A percentile compares a stretch with the other conserved stretches of the same genome.
Evolutionary conservation across 331 rosid species (phyloP).

Genomic region (Pyrus hybrid): DNA sequence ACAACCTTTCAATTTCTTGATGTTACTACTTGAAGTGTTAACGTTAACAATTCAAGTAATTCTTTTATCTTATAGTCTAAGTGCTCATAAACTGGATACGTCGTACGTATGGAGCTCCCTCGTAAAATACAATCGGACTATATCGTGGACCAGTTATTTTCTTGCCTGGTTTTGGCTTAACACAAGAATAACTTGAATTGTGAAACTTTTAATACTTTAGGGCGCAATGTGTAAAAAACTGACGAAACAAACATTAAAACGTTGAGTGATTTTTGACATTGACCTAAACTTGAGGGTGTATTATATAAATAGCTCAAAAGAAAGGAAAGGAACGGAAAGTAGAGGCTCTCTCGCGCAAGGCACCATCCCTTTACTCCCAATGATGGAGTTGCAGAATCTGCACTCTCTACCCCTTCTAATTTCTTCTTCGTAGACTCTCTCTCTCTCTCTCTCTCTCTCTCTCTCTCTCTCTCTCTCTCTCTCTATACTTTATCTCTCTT

Average conservation of each 20-base stretch:
- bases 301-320: neutral
- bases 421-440: neutral
- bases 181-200: no score
- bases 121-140: no score
- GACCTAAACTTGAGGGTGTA: neutral
- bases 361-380: neutral
- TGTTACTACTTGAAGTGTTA: no score
- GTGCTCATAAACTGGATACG: neutral
- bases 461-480: neutral
- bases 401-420: neutral
- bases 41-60: neutral
- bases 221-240: neutral
- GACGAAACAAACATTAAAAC: neutral
- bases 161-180: no score
- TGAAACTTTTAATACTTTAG: neutral
- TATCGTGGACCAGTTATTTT: no score
- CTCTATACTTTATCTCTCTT: neutral
- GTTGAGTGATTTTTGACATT: neutral
- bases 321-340: neutral
- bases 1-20: no score
- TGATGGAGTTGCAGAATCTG: slow-evolving; percentile 6
- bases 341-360: neutral
- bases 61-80: neutral
- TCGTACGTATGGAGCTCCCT: no score
- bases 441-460: no score